Percentiles rank a stretch among this genome's conserved stretches.
Evolutionary conservation across 202 grass and related monocot species (phyloP).

Genomic region (Panicum virgatum): DNA sequence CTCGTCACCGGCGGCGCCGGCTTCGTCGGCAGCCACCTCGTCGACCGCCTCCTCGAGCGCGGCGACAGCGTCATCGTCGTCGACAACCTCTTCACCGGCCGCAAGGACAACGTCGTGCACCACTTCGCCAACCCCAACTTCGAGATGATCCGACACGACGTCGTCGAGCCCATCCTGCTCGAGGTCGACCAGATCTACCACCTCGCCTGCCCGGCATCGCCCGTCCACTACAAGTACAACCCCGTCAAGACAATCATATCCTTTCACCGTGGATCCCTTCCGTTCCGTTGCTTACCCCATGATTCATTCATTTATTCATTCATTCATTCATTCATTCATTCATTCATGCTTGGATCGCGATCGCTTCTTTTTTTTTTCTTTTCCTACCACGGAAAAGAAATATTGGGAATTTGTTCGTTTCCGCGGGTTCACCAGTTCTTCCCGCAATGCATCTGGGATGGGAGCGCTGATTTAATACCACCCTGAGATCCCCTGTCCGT

Average conservation of each 20-base stretch:
- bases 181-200: conserved; percentile 97
- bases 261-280: conserved; percentile 27
- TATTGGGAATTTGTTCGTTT: conserved; percentile 26
- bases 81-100: conserved; percentile 87
- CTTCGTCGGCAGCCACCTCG: conserved; percentile 87
- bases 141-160: conserved; percentile 91
- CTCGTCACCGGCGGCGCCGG: conserved; percentile 82
- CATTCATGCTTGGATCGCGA: neutral
- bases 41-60: conserved; percentile 70
- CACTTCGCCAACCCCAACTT: conserved; percentile 75
- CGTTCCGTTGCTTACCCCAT: neutral
- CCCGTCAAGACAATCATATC: conserved; percentile 94
- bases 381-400: neutral
- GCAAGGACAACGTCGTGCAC: conserved; percentile 85
- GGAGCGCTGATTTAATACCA: neutral
- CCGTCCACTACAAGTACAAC: conserved; percentile 95
- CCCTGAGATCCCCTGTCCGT: conserved; percentile 8
- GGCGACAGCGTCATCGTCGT: conserved; percentile 90
- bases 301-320: neutral
- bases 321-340: too few relatives aligned
- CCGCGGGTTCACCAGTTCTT: neutral
- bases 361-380: neutral
- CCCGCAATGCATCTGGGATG: conserved; percentile 13
- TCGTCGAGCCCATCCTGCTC: conserved; percentile 87
- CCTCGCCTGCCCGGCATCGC: conserved; percentile 80